These are phyloP conservation scores for Scedosporium aurantiacum DNA, from an alignment of 2,329 filamentous ascomycete species.

Conservation along the genomic window DNA sequence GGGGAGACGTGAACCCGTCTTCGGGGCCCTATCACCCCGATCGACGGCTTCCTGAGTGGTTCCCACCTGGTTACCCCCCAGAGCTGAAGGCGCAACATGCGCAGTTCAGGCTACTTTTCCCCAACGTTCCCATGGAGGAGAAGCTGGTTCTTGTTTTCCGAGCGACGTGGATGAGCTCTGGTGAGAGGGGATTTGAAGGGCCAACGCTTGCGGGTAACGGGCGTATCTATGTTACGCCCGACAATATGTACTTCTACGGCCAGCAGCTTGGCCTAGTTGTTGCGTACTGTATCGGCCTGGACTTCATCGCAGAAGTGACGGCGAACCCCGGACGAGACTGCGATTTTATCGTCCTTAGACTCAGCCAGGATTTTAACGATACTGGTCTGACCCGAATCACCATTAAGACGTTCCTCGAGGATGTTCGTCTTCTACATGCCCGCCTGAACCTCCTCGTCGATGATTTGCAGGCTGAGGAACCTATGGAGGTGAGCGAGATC, in stretches of 20 bases:
- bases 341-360: slow-evolving; percentile 83
- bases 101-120: slow-evolving; percentile 88
- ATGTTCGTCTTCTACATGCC: slow-evolving; percentile 68
- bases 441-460: slow-evolving; percentile 79
- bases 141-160: slow-evolving; percentile 86
- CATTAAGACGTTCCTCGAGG: slow-evolving; percentile 87
- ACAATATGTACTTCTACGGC: slow-evolving; percentile 91
- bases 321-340: slow-evolving; percentile 82
- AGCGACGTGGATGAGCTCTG: slow-evolving; percentile 61
- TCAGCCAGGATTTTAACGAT: slow-evolving; percentile 49
- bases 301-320: slow-evolving; percentile 76
- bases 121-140: slow-evolving; percentile 63
- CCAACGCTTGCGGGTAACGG: slow-evolving; percentile 40
- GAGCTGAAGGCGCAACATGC: slow-evolving; percentile 79
- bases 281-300: slow-evolving; percentile 65
- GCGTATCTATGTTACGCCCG: slow-evolving; percentile 76
- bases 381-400: slow-evolving; percentile 64
- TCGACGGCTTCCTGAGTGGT: slow-evolving; percentile 37
- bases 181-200: slow-evolving; percentile 27
- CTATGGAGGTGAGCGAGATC: slow-evolving; percentile 56
- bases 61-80: slow-evolving; percentile 66
- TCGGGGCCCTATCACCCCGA: background rate
- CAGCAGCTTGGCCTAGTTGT: slow-evolving; percentile 86
- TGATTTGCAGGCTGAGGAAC: slow-evolving; percentile 62
- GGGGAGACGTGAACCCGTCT: background rate